Percentiles rank a stretch among this genome's conserved stretches.
Evolutionary conservation across 257 asterid species (phyloP).

Genomic region (Sherardia arvensis): DNA sequence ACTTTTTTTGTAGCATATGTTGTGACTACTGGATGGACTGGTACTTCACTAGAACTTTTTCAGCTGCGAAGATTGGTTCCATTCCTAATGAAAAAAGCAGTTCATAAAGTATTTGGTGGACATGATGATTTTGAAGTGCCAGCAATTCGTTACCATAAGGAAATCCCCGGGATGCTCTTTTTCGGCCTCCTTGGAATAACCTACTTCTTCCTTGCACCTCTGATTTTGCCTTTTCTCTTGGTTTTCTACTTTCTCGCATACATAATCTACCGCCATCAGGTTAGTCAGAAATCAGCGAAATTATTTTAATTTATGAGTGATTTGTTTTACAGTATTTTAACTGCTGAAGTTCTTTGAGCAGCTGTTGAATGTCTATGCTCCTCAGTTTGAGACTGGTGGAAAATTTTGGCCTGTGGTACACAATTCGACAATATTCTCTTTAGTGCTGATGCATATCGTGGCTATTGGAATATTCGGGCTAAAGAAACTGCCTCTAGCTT

Average conservation of each 20-base stretch:
- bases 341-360: constrained; percentile 20
- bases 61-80: constrained; percentile 35
- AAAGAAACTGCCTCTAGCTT: constrained; percentile 80
- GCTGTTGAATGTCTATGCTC: constrained; percentile 71
- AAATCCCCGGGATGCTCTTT: constrained; percentile 76
- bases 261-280: constrained; percentile 89
- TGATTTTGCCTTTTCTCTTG: constrained; percentile 86
- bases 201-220: constrained; percentile 90
- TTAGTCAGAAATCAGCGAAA: constrained; percentile 16
- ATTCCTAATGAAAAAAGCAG: constrained; percentile 26
- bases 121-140: constrained; percentile 60
- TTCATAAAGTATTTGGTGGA: constrained; percentile 24
- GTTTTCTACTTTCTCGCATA: constrained; percentile 77
- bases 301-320: neutral
- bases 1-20: constrained; percentile 92
- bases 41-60: constrained; percentile 56
- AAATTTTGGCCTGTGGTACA: constrained; percentile 94
- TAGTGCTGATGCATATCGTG: constrained; percentile 79
- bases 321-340: neutral
- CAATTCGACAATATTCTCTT: constrained; percentile 69
- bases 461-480: constrained; percentile 90
- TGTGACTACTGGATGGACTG: constrained; percentile 98
- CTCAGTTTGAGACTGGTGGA: constrained; percentile 84
- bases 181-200: constrained; percentile 85
- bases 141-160: constrained; percentile 73